Conservation (phyloP, 192 early-diverging fungal species). For the Cetraspora pellucida region DNA sequence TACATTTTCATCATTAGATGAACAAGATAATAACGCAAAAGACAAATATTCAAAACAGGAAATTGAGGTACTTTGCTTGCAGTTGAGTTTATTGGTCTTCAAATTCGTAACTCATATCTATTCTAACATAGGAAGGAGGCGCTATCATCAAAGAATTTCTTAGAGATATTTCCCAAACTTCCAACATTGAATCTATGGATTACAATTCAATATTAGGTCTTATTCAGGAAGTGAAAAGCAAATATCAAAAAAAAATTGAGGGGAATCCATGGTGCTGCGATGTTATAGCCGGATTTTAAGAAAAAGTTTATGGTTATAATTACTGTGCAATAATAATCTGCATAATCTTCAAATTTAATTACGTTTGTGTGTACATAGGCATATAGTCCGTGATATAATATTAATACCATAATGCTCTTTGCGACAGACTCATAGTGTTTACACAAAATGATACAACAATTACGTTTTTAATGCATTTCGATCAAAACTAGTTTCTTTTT, state of each 20-base stretch:
- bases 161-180: conserved; percentile 54
- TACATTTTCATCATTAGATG: conserved; percentile 45
- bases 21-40: conserved; percentile 25
- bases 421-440: too few species aligned
- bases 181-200: conserved; percentile 43
- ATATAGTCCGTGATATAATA: too few species aligned
- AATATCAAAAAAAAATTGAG: conserved; percentile 62
- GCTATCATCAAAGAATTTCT: conserved; percentile 34
- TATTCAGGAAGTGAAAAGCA: conserved; percentile 50
- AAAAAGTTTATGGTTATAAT: too few species aligned
- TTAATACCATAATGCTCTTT: too few species aligned
- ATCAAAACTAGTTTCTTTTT: too few species aligned
- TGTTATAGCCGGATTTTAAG: conserved; percentile 45
- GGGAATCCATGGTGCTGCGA: conserved; percentile 66
- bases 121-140: conserved; percentile 34
- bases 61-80: conserved; percentile 43
- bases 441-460: too few species aligned
- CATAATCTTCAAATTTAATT: too few species aligned
- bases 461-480: too few species aligned
- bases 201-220: conserved; percentile 41
- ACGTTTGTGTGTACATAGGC: too few species aligned
- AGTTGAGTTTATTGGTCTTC: conserved; percentile 11
- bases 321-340: too few species aligned
- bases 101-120: not conserved
- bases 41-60: conserved; percentile 47